Evolutionary conservation across 176 grass and related monocot species (phyloP), one percentile per base, ranked within the genome.

Genomic region (Oryza australiensis): DNA sequence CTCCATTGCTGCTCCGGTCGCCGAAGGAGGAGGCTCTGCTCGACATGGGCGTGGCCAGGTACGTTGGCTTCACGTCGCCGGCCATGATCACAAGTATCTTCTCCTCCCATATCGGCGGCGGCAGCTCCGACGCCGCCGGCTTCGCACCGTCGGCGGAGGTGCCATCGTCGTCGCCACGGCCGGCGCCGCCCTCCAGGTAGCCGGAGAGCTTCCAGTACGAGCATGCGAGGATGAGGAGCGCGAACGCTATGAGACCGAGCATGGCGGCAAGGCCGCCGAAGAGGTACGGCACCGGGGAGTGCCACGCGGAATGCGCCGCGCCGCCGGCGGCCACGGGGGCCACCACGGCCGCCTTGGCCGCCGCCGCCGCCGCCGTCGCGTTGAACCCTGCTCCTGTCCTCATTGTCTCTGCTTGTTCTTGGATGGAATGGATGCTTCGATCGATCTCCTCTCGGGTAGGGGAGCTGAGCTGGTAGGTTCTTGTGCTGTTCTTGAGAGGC

Each of bases 1-100:
- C 90, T 0, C 37, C 79, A 4, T 80, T 70, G 51, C 20, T 74
- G 53, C 80, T 80, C 26, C 89, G 68, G 41, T 98, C 90, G 0
- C 83, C 88, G 0, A 97, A 97, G 29, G 92, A 94, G 22, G 91
- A 94, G 30, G 90, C 90, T 40, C 78, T 88, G 86, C 92, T 98
- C 35, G 90, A 93, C 84, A 95, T 88, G 51, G 95, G 95, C 22
- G 88, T 95, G 27, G 95, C 95, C 64, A 98, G 51, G 85, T 89
- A 95, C 41, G 95, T 98, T 35, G 95, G 95, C 72, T 93, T 90
- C 73, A 88, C 90, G 62, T 98, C 92, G 7, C 95, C 95, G 29
- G 95, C 95, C 95, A 98, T 98, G 86, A 98, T 95, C 76, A 98
- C 95, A 46, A 95, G 84, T 26, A 98, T 83, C 85, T 95, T 98